Conservation (phyloP, 257 asterid species). For the Primulina huaijiensis region DNA sequence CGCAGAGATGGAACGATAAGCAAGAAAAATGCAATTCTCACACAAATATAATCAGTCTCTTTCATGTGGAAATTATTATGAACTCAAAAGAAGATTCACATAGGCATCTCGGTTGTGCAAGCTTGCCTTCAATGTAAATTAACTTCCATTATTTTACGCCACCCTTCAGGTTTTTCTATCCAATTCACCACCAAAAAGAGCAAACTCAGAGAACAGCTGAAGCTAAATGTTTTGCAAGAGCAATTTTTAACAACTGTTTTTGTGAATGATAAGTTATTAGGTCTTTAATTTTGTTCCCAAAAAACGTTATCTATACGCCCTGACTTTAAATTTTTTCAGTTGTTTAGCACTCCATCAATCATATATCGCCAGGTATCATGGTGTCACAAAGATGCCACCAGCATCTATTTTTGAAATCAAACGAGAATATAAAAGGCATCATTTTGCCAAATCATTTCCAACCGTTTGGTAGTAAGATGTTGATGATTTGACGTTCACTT, state of each 20-base stretch:
- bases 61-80: slow-evolving; percentile 1
- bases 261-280: not conserved
- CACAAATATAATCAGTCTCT: not conserved
- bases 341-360: slow-evolving; percentile 1
- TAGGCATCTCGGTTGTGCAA: not conserved
- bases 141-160: not conserved
- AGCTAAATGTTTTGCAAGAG: not conserved
- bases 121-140: not conserved
- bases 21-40: slow-evolving; percentile 9
- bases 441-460: not conserved
- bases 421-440: not conserved
- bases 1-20: slow-evolving; percentile 11
- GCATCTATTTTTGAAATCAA: not conserved
- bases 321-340: not conserved
- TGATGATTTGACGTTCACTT: not conserved
- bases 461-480: not conserved
- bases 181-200: slow-evolving; percentile 12
- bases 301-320: not conserved
- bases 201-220: not conserved
- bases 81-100: not conserved
- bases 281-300: not conserved
- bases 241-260: slow-evolving; percentile 1
- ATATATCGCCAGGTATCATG: not conserved
- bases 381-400: not conserved
- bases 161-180: not conserved